Evolutionary conservation across 2,329 filamentous ascomycete genomes (phyloP).

Genomic region (Colletotrichum tropicale): DNA sequence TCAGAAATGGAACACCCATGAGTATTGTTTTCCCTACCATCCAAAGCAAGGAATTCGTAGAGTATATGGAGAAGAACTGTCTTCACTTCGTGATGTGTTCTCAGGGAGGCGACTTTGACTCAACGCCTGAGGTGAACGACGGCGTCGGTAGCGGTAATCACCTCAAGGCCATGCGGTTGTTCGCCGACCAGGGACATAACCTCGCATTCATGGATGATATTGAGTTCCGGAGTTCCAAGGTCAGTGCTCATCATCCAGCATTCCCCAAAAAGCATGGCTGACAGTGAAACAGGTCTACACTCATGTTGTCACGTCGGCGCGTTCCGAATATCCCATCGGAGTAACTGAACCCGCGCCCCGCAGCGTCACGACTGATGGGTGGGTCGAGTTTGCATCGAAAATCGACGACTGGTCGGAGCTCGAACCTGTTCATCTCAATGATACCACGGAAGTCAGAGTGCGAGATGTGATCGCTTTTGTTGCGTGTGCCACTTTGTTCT

Average conservation of each 20-base stretch:
- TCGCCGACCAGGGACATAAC: conserved; percentile 62
- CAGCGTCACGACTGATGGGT: not conserved
- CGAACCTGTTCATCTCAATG: not conserved
- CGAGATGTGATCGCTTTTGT: not conserved
- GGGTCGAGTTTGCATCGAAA: not conserved
- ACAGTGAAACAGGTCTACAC: not conserved
- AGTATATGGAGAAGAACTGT: conserved; percentile 58
- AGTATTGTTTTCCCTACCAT: conserved; percentile 4
- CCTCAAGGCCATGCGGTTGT: conserved; percentile 56
- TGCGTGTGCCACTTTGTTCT: not conserved
- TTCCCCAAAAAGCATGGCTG: not conserved
- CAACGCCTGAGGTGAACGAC: not conserved
- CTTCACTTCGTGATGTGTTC: conserved; percentile 67
- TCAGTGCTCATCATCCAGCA: conserved; percentile 25
- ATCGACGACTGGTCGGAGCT: not conserved
- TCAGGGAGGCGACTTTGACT: not conserved
- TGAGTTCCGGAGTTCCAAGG: conserved; percentile 69
- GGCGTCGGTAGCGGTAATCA: not conserved
- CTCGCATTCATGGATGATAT: conserved; percentile 68
- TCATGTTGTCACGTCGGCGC: not conserved
- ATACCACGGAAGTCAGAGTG: not conserved
- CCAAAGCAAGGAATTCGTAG: conserved; percentile 45
- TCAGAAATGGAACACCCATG: conserved; percentile 38
- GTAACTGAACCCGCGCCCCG: not conserved
- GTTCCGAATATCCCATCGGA: not conserved